A percentile compares a stretch with the other conserved stretches of the same genome.
Conservation (phyloP, 345 rosid genomes). For the Microthlaspi erraticum region DNA sequence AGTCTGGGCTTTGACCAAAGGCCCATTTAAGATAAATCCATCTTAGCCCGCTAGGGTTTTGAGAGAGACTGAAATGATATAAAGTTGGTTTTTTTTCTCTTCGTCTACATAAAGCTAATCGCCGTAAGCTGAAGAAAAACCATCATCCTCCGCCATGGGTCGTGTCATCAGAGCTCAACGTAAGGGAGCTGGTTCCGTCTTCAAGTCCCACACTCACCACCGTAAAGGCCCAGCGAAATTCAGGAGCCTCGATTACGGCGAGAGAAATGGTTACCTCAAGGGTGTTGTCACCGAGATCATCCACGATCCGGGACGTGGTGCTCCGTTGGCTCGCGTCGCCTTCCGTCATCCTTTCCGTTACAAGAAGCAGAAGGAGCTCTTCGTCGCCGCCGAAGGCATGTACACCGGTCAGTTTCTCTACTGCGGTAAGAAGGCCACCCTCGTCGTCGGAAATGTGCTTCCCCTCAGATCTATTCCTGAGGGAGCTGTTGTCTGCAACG, state of each 20-base stretch:
- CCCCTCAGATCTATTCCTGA: conserved; percentile 68
- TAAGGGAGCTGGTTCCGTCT: conserved; percentile 79
- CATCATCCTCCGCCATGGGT: conserved; percentile 51
- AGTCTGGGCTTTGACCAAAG: conserved; percentile 5
- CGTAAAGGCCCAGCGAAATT: conserved; percentile 78
- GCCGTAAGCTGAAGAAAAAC: conserved; percentile 28
- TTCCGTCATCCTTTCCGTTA: conserved; percentile 78
- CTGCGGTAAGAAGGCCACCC: conserved; percentile 62
- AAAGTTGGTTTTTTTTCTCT: conserved; percentile 3
- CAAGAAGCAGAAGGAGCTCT: conserved; percentile 74
- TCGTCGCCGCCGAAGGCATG: conserved; percentile 70
- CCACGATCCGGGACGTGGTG: conserved; percentile 79
- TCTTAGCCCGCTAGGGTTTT: conserved; percentile 34
- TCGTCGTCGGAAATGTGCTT: conserved; percentile 61
- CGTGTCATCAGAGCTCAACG: conserved; percentile 77
- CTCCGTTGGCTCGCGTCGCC: conserved; percentile 65
- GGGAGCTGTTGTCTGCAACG: conserved; percentile 76
- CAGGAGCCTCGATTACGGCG: conserved; percentile 73
- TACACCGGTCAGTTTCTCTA: conserved; percentile 64
- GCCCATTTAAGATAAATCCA: neutral
- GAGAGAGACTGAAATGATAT: conserved; percentile 17
- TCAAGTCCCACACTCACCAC: conserved; percentile 80
- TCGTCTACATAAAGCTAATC: neutral
- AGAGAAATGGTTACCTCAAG: conserved; percentile 70
- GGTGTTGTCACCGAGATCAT: conserved; percentile 70